Conservation (phyloP, 129 eudicot species). For the Gnaphalium uliginosum region DNA sequence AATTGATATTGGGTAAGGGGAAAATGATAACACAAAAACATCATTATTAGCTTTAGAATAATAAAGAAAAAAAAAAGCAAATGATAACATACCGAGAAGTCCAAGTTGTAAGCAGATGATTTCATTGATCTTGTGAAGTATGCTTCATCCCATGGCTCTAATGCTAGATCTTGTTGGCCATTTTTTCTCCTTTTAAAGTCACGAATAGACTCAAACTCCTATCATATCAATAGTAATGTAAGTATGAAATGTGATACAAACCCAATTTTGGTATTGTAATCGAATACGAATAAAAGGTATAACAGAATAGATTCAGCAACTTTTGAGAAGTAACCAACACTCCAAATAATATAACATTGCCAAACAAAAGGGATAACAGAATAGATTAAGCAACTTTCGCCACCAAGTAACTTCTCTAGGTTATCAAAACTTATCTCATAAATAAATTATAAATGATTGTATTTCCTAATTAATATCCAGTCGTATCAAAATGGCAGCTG, state of each 20-base stretch:
- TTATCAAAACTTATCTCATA: too few species aligned
- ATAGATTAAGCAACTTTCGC: too few species aligned
- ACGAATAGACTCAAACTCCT: slow-evolving; percentile 73
- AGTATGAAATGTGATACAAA: background rate
- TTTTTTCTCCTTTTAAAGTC: slow-evolving; percentile 57
- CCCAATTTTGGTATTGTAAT: too few species aligned
- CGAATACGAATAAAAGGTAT: too few species aligned
- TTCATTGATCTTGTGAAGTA: slow-evolving; percentile 77
- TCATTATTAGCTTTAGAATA: slow-evolving; percentile 5
- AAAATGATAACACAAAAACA: slow-evolving; percentile 2
- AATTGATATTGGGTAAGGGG: background rate
- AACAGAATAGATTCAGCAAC: too few species aligned
- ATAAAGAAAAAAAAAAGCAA: background rate
- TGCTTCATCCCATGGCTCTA: slow-evolving; percentile 98
- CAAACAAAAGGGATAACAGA: too few species aligned
- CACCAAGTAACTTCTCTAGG: too few species aligned
- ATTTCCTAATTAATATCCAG: too few species aligned
- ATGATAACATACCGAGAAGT: slow-evolving; percentile 56
- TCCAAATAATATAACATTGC: too few species aligned
- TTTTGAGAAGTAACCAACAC: too few species aligned
- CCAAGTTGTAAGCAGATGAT: slow-evolving; percentile 57
- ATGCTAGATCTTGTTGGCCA: slow-evolving; percentile 46
- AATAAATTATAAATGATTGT: too few species aligned
- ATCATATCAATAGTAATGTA: slow-evolving; percentile 18
- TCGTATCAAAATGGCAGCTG: background rate